A percentile compares a stretch with the other conserved stretches of the same genome.
These are phyloP conservation scores for Fusarium verrucosum DNA, from an alignment of 2,329 filamentous ascomycete genomes.

Conservation along the genomic window DNA sequence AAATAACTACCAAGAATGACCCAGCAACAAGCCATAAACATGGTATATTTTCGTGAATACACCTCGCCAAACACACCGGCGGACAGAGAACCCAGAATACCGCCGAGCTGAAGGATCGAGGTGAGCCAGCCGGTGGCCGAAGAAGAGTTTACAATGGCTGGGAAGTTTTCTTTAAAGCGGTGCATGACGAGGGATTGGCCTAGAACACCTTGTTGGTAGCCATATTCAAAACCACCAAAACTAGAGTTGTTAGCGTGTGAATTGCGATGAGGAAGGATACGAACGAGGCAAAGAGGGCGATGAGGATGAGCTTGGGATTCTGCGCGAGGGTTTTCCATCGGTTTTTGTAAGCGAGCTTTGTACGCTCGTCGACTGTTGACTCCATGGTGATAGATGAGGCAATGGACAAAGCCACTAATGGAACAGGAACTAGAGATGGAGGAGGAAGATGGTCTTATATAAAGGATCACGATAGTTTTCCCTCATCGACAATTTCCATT, in stretches of 20 bases:
- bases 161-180: constrained; percentile 59
- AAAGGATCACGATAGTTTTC: background rate
- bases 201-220: constrained; percentile 60
- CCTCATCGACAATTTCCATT: constrained; percentile 1
- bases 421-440: background rate
- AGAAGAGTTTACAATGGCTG: constrained; percentile 56
- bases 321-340: constrained; percentile 38
- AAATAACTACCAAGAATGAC: constrained; percentile 57
- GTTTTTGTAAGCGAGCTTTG: constrained; percentile 39
- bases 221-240: constrained; percentile 39
- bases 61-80: constrained; percentile 60
- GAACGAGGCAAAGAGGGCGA: constrained; percentile 39
- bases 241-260: background rate
- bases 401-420: background rate
- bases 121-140: constrained; percentile 61
- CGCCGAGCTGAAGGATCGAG: constrained; percentile 60
- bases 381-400: constrained; percentile 9
- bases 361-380: constrained; percentile 24
- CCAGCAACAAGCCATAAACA: constrained; percentile 59
- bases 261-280: background rate
- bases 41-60: constrained; percentile 61
- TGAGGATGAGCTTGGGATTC: constrained; percentile 37
- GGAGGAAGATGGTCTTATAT: constrained; percentile 6
- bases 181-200: constrained; percentile 63
- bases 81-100: constrained; percentile 57